These are phyloP conservation scores for Suhomyces maxii DNA, from an alignment of 1,139 yeast genomes.

Conservation along the genomic window DNA sequence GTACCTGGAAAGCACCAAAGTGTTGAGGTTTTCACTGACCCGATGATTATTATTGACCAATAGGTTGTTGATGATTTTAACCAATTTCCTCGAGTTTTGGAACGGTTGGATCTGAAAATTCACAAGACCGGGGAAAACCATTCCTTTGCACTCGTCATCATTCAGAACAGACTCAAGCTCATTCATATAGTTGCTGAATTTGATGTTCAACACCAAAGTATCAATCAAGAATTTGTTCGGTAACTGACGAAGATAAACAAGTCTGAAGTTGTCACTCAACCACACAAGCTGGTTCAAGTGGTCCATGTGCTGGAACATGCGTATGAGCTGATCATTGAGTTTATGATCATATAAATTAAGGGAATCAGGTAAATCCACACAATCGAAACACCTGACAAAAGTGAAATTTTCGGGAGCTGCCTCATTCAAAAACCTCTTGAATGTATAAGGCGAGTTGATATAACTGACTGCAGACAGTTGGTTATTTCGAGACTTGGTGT, in stretches of 20 bases:
- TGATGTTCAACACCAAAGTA: slow-evolving; percentile 27
- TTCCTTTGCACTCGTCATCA: slow-evolving; percentile 10
- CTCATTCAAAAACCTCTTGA: slow-evolving; percentile 29
- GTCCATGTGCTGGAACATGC: slow-evolving; percentile 22
- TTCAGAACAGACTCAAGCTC: slow-evolving; percentile 13
- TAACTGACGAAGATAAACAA: slow-evolving; percentile 25
- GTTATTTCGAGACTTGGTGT: background rate
- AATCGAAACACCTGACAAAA: slow-evolving; percentile 22
- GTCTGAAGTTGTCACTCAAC: slow-evolving; percentile 35
- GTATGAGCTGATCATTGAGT: slow-evolving; percentile 18
- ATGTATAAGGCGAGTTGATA: slow-evolving; percentile 36
- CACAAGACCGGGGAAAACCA: slow-evolving; percentile 25
- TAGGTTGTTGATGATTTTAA: slow-evolving; percentile 20
- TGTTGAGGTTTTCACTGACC: slow-evolving; percentile 15
- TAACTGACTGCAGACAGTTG: slow-evolving; percentile 24
- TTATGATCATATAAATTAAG: slow-evolving; percentile 33
- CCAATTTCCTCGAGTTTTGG: slow-evolving; percentile 20
- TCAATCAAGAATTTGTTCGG: slow-evolving; percentile 21
- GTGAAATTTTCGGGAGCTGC: background rate
- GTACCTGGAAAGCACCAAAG: slow-evolving; percentile 23
- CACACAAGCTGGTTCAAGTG: slow-evolving; percentile 32
- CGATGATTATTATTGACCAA: slow-evolving; percentile 15
- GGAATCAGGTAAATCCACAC: slow-evolving; percentile 36
- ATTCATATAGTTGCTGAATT: slow-evolving; percentile 21
- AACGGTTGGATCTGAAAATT: slow-evolving; percentile 34